Evolutionary conservation across 345 rosid genomes (phyloP), one percentile per base, ranked within the genome.

Genomic region (Theobroma cacao): DNA sequence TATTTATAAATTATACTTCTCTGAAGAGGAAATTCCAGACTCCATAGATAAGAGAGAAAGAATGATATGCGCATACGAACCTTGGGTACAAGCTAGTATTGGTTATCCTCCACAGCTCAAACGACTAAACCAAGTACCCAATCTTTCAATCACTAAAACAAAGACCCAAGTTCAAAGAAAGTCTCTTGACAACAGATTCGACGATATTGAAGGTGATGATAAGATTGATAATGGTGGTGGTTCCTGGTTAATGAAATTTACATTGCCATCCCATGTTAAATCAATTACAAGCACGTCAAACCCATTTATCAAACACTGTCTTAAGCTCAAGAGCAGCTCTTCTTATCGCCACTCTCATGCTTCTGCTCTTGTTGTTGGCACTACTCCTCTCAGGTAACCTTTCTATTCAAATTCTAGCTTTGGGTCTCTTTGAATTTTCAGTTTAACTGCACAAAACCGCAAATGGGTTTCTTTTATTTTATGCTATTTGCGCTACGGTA

Each of bases 281-380:
- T 83, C 82, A 72, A 88, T 95, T 60, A 77, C 90, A 3, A 92
- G 98, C 84, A 83, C 95, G 22, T 81, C 97, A 48, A 95, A 95
- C 85, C 90, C 98, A 38, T 92, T 92, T 77, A 90, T 95, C 40
- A 93, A 91, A 82, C 98, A 93, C 87, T 95, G 99, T 78, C 85
- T 91, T 58, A 95, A 91, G 90, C 98, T 95, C 60, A 88, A 88
- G 8, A 91, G 83, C 52, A 90, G 86, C 89, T 87, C 99, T 47
- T 87, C 95, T 78, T 93, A 95, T 72, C 97, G 99, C 66, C 94
- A 91, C 84, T 78, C 89, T 47, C 94, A 93, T 84, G 83, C 84
- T 74, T 89, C 94, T 62, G 93, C 83, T 86, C 90, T 95, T 31
- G 87, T 95, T 81, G 90, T 95, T 71, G 98, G 99, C 58, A 66